phyloP scores from a whole-genome alignment of 148 eudicot species.

The Diospyros lotus region DNA sequence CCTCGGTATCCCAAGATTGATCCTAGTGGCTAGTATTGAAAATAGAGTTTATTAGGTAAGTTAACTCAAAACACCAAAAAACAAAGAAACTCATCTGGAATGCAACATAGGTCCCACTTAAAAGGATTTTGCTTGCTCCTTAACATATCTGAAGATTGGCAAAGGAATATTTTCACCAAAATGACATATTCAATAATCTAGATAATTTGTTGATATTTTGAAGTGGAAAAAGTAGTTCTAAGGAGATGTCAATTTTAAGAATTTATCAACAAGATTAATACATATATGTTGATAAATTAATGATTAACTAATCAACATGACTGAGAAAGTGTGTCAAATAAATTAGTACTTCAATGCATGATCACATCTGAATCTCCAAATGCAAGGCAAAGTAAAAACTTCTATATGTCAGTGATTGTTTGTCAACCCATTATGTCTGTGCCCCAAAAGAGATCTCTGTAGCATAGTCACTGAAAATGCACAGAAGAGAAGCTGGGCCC shows the following conservation, averaged over 20 bases:
- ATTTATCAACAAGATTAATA: background rate
- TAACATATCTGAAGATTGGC: background rate
- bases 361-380: background rate
- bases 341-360: background rate
- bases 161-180: background rate
- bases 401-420: background rate
- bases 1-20: background rate
- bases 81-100: too few relatives aligned
- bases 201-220: background rate
- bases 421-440: too few relatives aligned
- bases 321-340: background rate
- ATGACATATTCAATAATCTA: background rate
- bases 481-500: background rate
- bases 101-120: too few relatives aligned
- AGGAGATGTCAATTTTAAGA: background rate
- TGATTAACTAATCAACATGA: too few relatives aligned
- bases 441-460: background rate
- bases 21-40: too few relatives aligned
- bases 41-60: too few relatives aligned
- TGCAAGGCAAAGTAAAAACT: background rate
- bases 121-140: background rate
- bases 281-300: background rate
- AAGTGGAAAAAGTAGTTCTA: background rate
- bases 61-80: too few relatives aligned
- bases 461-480: background rate